phyloP scores from a whole-genome alignment of 495 filamentous ascomycete species.

The Trichoderma orchidacearum region DNA sequence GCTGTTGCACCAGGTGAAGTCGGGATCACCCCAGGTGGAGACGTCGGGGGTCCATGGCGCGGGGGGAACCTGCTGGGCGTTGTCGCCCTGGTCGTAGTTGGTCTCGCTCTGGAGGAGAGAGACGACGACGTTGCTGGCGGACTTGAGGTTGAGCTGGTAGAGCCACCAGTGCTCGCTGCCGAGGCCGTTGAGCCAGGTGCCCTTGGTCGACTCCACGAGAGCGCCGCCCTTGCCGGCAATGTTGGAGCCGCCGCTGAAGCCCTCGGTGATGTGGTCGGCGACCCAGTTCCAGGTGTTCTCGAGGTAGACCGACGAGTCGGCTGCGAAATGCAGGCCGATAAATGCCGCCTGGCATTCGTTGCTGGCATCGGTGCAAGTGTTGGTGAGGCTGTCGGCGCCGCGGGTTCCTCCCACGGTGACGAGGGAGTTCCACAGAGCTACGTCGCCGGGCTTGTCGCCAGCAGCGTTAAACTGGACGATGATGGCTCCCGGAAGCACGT shows the following conservation, averaged over 20 bases:
- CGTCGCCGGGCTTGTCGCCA: constrained; percentile 42
- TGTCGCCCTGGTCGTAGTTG: constrained; percentile 78
- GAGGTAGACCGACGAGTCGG: constrained; percentile 52
- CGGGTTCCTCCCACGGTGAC: constrained; percentile 69
- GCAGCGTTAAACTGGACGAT: constrained; percentile 79
- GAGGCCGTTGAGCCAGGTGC: constrained; percentile 54
- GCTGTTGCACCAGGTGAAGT: constrained; percentile 27
- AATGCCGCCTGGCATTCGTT: constrained; percentile 56
- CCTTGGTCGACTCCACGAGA: constrained; percentile 41
- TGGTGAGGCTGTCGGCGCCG: constrained; percentile 58
- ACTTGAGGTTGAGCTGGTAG: constrained; percentile 62
- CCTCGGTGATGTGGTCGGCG: constrained; percentile 55
- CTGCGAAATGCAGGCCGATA: constrained; percentile 67
- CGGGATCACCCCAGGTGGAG: constrained; percentile 29
- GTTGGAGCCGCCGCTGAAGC: constrained; percentile 12
- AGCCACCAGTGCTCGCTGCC: constrained; percentile 62
- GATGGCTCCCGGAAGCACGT: constrained; percentile 33
- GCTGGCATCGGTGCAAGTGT: constrained; percentile 32
- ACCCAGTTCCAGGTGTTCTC: constrained; percentile 95
- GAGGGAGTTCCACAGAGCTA: constrained; percentile 82
- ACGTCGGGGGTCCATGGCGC: constrained; percentile 31
- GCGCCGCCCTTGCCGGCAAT: constrained; percentile 33
- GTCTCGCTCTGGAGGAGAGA: constrained; percentile 78
- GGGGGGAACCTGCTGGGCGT: constrained; percentile 31
- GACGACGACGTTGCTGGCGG: constrained; percentile 65